Evolutionary conservation across 179 eudicot species (phyloP).

Genomic region (Nepenthes alata): DNA sequence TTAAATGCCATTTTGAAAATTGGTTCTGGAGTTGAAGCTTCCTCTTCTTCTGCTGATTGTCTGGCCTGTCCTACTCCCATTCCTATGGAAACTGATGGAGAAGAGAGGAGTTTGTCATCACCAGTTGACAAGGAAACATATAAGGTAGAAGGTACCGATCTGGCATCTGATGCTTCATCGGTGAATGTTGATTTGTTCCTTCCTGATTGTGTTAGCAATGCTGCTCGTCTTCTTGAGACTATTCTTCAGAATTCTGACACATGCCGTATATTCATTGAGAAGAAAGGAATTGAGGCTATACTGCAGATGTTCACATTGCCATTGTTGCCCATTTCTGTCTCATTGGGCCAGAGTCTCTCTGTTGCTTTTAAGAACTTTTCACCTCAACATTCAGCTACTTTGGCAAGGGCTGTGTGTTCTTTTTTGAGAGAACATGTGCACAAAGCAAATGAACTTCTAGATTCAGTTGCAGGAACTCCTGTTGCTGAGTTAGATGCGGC

Average conservation of each 20-base stretch:
- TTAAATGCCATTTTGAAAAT: constrained; percentile 52
- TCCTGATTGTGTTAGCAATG: constrained; percentile 79
- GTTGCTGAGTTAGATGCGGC: constrained; percentile 55
- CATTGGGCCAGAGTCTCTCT: constrained; percentile 80
- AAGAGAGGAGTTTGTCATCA: constrained; percentile 26
- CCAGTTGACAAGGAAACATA: constrained; percentile 27
- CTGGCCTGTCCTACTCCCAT: constrained; percentile 37
- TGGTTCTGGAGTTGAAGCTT: constrained; percentile 54
- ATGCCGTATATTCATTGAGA: constrained; percentile 86
- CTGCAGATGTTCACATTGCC: constrained; percentile 71
- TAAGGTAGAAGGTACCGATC: constrained; percentile 37
- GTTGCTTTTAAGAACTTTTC: constrained; percentile 90
- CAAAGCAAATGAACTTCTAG: constrained; percentile 46
- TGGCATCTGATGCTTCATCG: constrained; percentile 34
- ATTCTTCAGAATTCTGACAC: constrained; percentile 85
- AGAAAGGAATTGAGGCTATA: constrained; percentile 79
- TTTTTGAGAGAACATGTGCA: constrained; percentile 73
- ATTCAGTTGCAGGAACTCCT: constrained; percentile 43
- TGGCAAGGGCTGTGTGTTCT: constrained; percentile 80
- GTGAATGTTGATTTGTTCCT: constrained; percentile 55
- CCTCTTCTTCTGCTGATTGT: constrained; percentile 34
- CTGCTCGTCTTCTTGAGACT: constrained; percentile 90
- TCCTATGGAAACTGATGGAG: constrained; percentile 88
- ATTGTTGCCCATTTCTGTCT: constrained; percentile 61
- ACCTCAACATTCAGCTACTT: constrained; percentile 77